These are phyloP conservation scores for Russula dissimulans DNA, from an alignment of 768 basidiomycete species.

Conservation along the genomic window DNA sequence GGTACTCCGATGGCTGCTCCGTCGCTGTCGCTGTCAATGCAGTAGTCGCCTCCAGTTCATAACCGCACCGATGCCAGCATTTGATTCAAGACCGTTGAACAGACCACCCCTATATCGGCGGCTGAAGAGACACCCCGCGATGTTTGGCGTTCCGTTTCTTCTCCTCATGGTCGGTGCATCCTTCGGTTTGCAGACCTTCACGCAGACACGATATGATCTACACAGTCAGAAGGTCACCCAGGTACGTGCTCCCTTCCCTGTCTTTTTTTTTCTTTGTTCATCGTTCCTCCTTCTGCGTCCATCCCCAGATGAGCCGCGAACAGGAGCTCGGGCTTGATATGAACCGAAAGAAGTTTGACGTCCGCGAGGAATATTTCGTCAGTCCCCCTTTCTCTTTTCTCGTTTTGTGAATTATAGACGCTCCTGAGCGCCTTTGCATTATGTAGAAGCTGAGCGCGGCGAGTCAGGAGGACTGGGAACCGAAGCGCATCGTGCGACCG, in stretches of 20 bases:
- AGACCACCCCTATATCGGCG: conserved; percentile 3
- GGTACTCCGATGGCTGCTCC: background rate
- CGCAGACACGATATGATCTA: conserved; percentile 85
- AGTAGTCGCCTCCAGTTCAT: no score
- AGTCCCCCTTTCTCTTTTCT: conserved; percentile 28
- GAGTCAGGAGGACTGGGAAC: conserved; percentile 74
- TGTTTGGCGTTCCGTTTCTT: conserved; percentile 86
- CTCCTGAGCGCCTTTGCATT: no score
- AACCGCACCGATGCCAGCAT: conserved; percentile 9
- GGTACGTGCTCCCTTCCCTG: conserved; percentile 31
- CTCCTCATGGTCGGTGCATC: conserved; percentile 79
- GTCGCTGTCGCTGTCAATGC: no score
- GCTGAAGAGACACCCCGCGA: conserved; percentile 42
- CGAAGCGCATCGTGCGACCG: conserved; percentile 73
- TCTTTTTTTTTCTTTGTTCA: background rate
- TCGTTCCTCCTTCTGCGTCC: background rate
- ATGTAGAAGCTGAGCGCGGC: conserved; percentile 54
- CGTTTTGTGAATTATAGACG: background rate
- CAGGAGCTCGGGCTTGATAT: conserved; percentile 67
- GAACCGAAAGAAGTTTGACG: conserved; percentile 75
- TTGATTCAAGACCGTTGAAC: conserved; percentile 13
- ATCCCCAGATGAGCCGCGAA: conserved; percentile 55
- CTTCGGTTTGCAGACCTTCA: conserved; percentile 73
- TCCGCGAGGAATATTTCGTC: conserved; percentile 94
- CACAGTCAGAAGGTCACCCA: conserved; percentile 71